These are phyloP conservation scores for Ascomycota sp. DNA, from an alignment of 2,329 filamentous ascomycete genomes.

Conservation along the genomic window DNA sequence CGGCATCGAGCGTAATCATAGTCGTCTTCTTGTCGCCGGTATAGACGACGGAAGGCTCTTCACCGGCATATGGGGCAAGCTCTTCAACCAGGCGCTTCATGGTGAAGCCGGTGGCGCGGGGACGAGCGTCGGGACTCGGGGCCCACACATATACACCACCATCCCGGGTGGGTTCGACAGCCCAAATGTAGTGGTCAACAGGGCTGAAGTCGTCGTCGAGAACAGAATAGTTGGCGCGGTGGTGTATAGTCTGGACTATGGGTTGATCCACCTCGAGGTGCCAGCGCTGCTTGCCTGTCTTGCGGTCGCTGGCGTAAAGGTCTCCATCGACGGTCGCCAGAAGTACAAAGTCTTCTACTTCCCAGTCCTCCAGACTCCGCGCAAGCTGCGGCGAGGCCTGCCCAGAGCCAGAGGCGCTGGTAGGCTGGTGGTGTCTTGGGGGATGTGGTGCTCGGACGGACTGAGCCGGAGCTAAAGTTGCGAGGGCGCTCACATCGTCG, in stretches of 20 bases:
- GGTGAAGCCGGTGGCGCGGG: constrained; percentile 46
- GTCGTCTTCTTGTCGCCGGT: constrained; percentile 80
- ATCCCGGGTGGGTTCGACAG: constrained; percentile 75
- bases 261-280: constrained; percentile 62
- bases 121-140: constrained; percentile 33
- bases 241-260: constrained; percentile 76
- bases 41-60: constrained; percentile 61
- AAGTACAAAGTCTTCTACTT: constrained; percentile 99
- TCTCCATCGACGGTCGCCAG: constrained; percentile 98
- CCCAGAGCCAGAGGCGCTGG: constrained; percentile 36
- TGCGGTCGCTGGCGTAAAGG: constrained; percentile 74
- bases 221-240: constrained; percentile 43
- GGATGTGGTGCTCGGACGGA: constrained; percentile 79
- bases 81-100: constrained; percentile 80
- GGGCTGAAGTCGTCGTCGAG: constrained; percentile 35
- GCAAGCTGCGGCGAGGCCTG: constrained; percentile 70
- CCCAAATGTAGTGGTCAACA: constrained; percentile 80
- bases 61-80: constrained; percentile 50
- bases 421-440: constrained; percentile 35
- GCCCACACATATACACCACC: constrained; percentile 74
- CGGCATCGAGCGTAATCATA: constrained; percentile 71
- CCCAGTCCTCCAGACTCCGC: constrained; percentile 97
- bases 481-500: constrained; percentile 79
- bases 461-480: constrained; percentile 89
- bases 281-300: constrained; percentile 69